phyloP scores from a whole-genome alignment of 2,329 filamentous ascomycete species.

The Claviceps arundinis region DNA sequence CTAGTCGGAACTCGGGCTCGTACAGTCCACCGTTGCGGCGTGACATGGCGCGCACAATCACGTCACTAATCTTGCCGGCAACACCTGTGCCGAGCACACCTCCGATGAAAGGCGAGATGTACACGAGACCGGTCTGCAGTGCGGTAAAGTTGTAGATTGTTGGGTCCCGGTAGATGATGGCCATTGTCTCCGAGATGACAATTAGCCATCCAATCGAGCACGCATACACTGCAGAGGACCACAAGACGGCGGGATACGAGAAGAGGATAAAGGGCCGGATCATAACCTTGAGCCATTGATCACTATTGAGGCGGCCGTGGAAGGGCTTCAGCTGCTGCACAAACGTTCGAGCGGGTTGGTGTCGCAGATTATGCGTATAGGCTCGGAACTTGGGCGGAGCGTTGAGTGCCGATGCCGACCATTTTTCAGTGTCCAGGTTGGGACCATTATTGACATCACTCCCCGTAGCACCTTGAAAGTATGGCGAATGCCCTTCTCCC shows the following conservation, averaged over 20 bases:
- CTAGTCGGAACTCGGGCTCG: slow-evolving; percentile 82
- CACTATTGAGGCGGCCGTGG: slow-evolving; percentile 64
- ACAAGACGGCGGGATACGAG: slow-evolving; percentile 77
- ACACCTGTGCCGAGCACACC: slow-evolving; percentile 84
- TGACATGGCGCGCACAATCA: slow-evolving; percentile 72
- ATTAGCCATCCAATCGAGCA: slow-evolving; percentile 92
- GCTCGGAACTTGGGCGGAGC: slow-evolving; percentile 23
- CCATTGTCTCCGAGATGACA: slow-evolving; percentile 78
- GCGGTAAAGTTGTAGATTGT: slow-evolving; percentile 68
- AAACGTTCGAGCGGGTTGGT: slow-evolving; percentile 57
- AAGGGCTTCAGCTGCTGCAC: slow-evolving; percentile 60
- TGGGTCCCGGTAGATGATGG: slow-evolving; percentile 60
- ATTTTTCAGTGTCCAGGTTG: slow-evolving; percentile 29
- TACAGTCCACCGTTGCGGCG: slow-evolving; percentile 84
- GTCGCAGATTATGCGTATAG: slow-evolving; percentile 61
- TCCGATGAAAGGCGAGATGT: slow-evolving; percentile 80
- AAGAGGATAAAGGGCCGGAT: slow-evolving; percentile 74
- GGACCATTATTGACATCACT: slow-evolving; percentile 14
- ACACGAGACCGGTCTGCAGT: slow-evolving; percentile 72
- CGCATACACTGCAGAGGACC: slow-evolving; percentile 74
- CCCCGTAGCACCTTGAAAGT: slow-evolving; percentile 4
- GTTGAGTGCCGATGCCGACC: slow-evolving; percentile 23
- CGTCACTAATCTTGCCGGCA: slow-evolving; percentile 74
- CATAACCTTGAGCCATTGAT: slow-evolving; percentile 69
- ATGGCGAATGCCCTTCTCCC: slow-evolving; percentile 1